A percentile compares a stretch with the other conserved stretches of the same genome.
Evolutionary conservation across 768 basidiomycete genomes (phyloP).

Genomic region (Cubamyces sp.): DNA sequence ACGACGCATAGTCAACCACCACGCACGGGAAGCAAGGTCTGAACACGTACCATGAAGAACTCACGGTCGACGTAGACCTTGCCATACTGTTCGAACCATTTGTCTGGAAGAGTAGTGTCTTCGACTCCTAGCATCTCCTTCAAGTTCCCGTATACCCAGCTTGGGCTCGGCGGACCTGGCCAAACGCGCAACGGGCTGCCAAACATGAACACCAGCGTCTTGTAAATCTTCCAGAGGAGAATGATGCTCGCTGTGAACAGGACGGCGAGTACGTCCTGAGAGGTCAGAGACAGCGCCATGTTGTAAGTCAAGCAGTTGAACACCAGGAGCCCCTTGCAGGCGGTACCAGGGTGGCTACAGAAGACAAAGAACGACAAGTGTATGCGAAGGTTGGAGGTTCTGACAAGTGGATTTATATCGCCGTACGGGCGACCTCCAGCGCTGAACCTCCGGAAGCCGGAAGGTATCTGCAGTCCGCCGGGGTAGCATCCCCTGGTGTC

Average conservation of each 20-base stretch:
- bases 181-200: slow-evolving; percentile 50
- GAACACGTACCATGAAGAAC: slow-evolving; percentile 43
- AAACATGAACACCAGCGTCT: not conserved
- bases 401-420: no score
- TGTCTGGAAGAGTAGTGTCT: slow-evolving; percentile 35
- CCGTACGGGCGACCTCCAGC: no score
- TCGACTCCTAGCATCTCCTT: slow-evolving; percentile 47
- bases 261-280: not conserved
- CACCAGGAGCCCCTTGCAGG: not conserved
- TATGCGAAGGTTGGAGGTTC: not conserved
- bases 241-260: not conserved
- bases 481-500: no score
- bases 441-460: no score
- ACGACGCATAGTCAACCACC: not conserved
- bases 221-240: not conserved
- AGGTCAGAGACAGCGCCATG: not conserved
- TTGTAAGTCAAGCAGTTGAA: not conserved
- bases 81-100: slow-evolving; percentile 56
- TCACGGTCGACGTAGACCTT: slow-evolving; percentile 46
- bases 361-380: not conserved
- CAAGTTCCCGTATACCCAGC: slow-evolving; percentile 54
- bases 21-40: no score
- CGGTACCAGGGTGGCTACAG: no score
- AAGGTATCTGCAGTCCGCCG: no score
- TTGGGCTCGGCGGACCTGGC: slow-evolving; percentile 52